Conservation (phyloP, 2,329 filamentous ascomycete genomes). For the Calonectria naviculata region DNA sequence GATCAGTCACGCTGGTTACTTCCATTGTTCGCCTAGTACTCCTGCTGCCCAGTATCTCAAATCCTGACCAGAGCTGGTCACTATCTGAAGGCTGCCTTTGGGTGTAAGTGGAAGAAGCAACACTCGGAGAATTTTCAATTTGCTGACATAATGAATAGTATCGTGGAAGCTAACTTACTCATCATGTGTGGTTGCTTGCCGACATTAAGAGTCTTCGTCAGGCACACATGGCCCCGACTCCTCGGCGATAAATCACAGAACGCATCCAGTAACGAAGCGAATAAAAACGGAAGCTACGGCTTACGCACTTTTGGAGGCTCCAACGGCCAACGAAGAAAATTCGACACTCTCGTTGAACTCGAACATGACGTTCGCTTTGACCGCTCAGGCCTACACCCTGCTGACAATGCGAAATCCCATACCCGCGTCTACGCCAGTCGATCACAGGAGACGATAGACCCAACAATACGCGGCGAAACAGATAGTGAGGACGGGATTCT, state of each 20-base stretch:
- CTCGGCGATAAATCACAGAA: not conserved
- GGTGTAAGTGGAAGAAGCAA: constrained; percentile 33
- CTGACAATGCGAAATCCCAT: not conserved
- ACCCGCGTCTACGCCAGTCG: not conserved
- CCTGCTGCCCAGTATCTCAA: not conserved
- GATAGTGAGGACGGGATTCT: constrained; percentile 2
- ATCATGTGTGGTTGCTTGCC: constrained; percentile 52
- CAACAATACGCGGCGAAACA: not conserved
- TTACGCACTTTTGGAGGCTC: not conserved
- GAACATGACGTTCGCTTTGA: not conserved
- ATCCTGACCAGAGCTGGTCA: not conserved
- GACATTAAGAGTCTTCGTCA: constrained; percentile 48
- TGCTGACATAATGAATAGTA: constrained; percentile 30
- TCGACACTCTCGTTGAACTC: not conserved
- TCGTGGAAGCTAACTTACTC: constrained; percentile 51
- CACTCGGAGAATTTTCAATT: constrained; percentile 36
- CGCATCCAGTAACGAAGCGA: not conserved
- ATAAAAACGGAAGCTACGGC: not conserved
- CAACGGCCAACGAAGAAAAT: not conserved
- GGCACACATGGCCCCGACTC: constrained; percentile 8
- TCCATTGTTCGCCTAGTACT: constrained; percentile 40
- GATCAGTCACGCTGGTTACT: constrained; percentile 46
- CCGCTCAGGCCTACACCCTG: not conserved
- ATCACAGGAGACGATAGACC: not conserved
- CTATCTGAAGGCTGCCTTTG: constrained; percentile 31